Percentiles rank a stretch among this genome's conserved stretches.
Conservation (phyloP, 1,284 basidiomycete species). For the Entoloma clypeatum region DNA sequence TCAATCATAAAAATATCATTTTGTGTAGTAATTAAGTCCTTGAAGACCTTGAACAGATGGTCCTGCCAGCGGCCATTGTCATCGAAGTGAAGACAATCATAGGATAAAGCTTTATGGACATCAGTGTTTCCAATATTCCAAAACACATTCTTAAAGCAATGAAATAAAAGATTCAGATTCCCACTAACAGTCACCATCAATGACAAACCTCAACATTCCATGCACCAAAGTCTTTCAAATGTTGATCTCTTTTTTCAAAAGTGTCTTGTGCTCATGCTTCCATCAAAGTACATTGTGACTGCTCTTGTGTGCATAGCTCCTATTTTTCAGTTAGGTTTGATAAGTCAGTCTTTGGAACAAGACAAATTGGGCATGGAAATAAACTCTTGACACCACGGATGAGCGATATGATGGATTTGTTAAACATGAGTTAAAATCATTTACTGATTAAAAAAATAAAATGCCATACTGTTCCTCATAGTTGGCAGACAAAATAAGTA, state of each 20-base stretch:
- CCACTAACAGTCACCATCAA: background rate
- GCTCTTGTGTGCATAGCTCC: slow-evolving; percentile 15
- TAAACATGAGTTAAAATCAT: slow-evolving; percentile 4
- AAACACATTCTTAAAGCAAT: slow-evolving; percentile 32
- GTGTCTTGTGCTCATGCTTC: slow-evolving; percentile 10
- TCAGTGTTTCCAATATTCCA: slow-evolving; percentile 27
- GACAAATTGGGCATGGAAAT: slow-evolving; percentile 34
- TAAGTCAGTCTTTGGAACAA: slow-evolving; percentile 25
- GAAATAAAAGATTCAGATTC: slow-evolving; percentile 1
- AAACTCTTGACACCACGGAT: slow-evolving; percentile 27
- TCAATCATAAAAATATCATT: slow-evolving; percentile 15
- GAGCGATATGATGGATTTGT: slow-evolving; percentile 30
- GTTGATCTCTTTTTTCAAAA: slow-evolving; percentile 15
- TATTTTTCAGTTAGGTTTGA: slow-evolving; percentile 19
- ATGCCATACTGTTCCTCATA: slow-evolving; percentile 37
- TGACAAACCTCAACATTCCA: slow-evolving; percentile 28
- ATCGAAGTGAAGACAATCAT: slow-evolving; percentile 36
- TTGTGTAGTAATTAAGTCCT: slow-evolving; percentile 15
- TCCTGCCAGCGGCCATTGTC: slow-evolving; percentile 30
- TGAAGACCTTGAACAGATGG: slow-evolving; percentile 27
- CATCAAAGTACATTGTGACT: slow-evolving; percentile 17
- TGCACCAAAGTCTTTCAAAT: slow-evolving; percentile 26
- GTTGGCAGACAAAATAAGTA: slow-evolving; percentile 35
- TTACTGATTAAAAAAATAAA: slow-evolving; percentile 6
- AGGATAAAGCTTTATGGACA: slow-evolving; percentile 30